phyloP scores from a whole-genome alignment of 768 basidiomycete species.

The Hygrophoropsis aurantiaca region DNA sequence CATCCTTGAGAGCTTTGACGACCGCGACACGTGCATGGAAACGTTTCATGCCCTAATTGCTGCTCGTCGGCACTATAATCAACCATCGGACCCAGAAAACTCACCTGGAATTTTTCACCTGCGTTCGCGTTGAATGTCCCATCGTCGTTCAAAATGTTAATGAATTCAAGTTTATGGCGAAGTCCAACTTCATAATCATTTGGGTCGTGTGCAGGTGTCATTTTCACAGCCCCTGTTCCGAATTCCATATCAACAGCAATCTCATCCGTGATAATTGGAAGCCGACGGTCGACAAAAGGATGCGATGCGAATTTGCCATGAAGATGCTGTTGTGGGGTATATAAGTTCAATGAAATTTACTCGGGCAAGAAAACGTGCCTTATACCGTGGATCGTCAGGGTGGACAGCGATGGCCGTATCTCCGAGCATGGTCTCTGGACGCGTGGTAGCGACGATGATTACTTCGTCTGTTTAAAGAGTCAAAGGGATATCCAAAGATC shows the following conservation, averaged over 20 bases:
- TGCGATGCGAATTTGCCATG: conserved; percentile 90
- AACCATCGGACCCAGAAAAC: conserved; percentile 8
- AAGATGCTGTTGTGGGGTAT: conserved; percentile 56
- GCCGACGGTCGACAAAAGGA: conserved; percentile 82
- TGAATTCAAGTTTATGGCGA: conserved; percentile 85
- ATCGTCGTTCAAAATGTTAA: conserved; percentile 95
- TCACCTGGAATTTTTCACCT: conserved; percentile 71
- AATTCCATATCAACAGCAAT: conserved; percentile 91
- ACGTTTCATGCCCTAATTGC: conserved; percentile 85
- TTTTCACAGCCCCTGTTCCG: conserved; percentile 98
- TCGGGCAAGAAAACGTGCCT: conserved; percentile 34
- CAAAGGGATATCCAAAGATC: background rate
- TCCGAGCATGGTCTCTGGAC: conserved; percentile 98
- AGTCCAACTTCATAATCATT: conserved; percentile 95
- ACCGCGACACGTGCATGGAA: conserved; percentile 90
- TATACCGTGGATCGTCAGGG: conserved; percentile 89
- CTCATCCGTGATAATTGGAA: conserved; percentile 86
- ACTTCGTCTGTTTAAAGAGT: conserved; percentile 61
- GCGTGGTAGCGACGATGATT: conserved; percentile 93
- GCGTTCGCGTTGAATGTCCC: conserved; percentile 93
- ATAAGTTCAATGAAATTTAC: background rate
- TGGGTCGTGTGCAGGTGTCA: conserved; percentile 96
- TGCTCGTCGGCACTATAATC: background rate
- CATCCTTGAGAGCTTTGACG: conserved; percentile 78
- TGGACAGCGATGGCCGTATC: conserved; percentile 98